Conservation (phyloP, 2,329 filamentous ascomycete genomes). For the Calonectria pauciramosa region DNA sequence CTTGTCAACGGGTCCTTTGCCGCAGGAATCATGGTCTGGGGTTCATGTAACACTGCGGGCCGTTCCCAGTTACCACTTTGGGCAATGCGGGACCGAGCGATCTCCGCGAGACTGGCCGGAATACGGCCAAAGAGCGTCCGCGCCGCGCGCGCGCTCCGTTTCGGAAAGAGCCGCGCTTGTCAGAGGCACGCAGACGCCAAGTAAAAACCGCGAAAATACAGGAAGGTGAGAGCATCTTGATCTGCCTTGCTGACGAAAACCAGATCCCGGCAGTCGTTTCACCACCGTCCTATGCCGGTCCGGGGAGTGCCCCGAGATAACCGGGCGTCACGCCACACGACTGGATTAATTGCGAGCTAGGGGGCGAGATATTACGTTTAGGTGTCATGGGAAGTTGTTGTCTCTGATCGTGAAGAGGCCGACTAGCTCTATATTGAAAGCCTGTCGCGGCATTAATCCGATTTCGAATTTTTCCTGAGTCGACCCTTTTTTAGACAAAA, state of each 20-base stretch:
- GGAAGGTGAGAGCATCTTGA: background rate
- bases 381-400: background rate
- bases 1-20: constrained; percentile 2
- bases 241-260: constrained; percentile 4
- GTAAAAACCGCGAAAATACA: constrained; percentile 12
- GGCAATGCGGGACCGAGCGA: constrained; percentile 25
- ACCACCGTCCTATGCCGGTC: background rate
- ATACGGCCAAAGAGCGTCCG: background rate
- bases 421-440: constrained; percentile 3
- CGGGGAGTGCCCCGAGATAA: background rate
- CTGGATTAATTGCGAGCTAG: constrained; percentile 3
- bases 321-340: constrained; percentile 3
- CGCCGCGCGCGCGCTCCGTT: constrained; percentile 7
- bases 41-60: background rate
- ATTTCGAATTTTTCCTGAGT: background rate
- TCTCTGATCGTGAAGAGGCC: background rate
- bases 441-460: background rate
- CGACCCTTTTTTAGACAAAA: background rate
- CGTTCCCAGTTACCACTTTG: constrained; percentile 9
- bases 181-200: constrained; percentile 1
- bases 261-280: constrained; percentile 17
- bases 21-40: constrained; percentile 3
- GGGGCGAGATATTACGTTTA: background rate
- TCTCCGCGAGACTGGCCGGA: constrained; percentile 12
- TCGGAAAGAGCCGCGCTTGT: constrained; percentile 11